Evolutionary conservation across 2,329 filamentous ascomycete genomes (phyloP), one percentile per base, ranked within the genome.

Genomic region (Talaromyces sp.): DNA sequence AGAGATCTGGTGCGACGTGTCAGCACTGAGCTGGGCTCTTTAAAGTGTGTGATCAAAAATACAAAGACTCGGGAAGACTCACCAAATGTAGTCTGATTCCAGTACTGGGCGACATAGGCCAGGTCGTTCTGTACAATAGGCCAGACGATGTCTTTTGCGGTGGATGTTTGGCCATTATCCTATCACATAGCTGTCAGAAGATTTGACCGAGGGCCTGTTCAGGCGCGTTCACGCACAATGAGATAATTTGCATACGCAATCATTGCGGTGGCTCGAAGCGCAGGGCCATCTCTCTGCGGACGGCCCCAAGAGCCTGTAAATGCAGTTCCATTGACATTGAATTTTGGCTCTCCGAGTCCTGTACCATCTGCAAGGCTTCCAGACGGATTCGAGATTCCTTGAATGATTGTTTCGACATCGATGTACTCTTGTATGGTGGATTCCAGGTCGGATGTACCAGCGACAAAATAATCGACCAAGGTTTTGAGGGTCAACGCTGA

Each of bases 81-180:
- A 70, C 69, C 90, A 68, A 86, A 92, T 16, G 78, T 79, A 9
- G 81, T 81, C 62, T 80, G 74, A 64, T 84, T 85, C 86, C 88
- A 91, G 77, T 91, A 90, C 70, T 91, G 85, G 1, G 86, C 83
- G 6, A 90, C 85, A 66, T 93, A 93, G 50, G 81, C 81, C 42
- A 95, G 81, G 69, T 93, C 91, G 67, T 92, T 93, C 60, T 82
- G 80, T 56, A 92, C 84, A 62, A 93, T 80, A 5, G 90, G 90
- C 89, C 89, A 92, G 54, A 90, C 79, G 52, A 84, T 81, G 50
- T 79, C 75, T 11, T 74, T 76, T 5, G 83, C 87, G 0, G 82
- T 83, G 2, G 79, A 79, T 11, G 67, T 66, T 31, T 79, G 68
- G 5, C 86, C 87, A 65, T 90, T 88, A 35, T 50, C 76, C 69